Evolutionary conservation across 768 basidiomycete species (phyloP).

Genomic region (Megacollybia marginata): DNA sequence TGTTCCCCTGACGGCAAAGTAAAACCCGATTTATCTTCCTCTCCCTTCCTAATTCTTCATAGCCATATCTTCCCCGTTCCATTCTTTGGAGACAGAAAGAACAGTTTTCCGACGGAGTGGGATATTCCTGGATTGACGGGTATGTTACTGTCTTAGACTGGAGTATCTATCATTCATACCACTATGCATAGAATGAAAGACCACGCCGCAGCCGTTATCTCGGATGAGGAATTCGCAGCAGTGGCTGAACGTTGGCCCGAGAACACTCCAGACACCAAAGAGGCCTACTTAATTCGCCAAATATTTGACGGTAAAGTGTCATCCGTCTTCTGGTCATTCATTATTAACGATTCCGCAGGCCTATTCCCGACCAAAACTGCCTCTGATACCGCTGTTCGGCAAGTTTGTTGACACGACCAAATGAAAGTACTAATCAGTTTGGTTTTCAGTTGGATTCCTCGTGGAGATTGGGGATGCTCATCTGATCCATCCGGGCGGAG

Average conservation of each 20-base stretch:
- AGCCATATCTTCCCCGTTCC: slow-evolving; percentile 89
- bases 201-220: slow-evolving; percentile 65
- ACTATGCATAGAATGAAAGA: slow-evolving; percentile 69
- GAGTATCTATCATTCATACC: background rate
- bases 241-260: slow-evolving; percentile 68
- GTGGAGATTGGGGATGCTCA: slow-evolving; percentile 94
- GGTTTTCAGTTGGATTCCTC: slow-evolving; percentile 74
- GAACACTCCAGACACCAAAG: slow-evolving; percentile 91
- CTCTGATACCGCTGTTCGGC: slow-evolving; percentile 88
- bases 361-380: slow-evolving; percentile 83
- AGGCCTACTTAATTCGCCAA: slow-evolving; percentile 90
- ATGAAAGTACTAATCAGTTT: background rate
- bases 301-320: slow-evolving; percentile 67
- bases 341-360: slow-evolving; percentile 29
- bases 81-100: slow-evolving; percentile 99
- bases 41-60: slow-evolving; percentile 1
- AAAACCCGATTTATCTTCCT: slow-evolving; percentile 3
- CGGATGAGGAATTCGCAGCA: slow-evolving; percentile 75
- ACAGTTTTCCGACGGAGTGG: slow-evolving; percentile 98
- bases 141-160: slow-evolving; percentile 21
- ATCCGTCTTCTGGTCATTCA: slow-evolving; percentile 1
- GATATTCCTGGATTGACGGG: slow-evolving; percentile 99
- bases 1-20: slow-evolving; percentile 73
- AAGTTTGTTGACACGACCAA: slow-evolving; percentile 15
- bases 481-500: slow-evolving; percentile 93